phyloP scores from a whole-genome alignment of 257 asterid species.

The Ilex aquifolium region DNA sequence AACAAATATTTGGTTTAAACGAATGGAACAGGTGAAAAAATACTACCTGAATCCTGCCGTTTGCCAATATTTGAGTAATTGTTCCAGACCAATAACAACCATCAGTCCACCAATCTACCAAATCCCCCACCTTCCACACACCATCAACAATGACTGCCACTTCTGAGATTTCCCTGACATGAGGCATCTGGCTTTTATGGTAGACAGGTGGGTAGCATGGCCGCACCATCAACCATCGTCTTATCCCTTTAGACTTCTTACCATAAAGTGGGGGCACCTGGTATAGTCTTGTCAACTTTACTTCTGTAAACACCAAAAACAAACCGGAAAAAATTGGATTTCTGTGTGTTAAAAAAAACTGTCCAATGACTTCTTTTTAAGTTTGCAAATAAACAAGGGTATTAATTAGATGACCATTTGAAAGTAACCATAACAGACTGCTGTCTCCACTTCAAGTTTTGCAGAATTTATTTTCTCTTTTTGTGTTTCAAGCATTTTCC shows the following conservation, averaged over 20 bases:
- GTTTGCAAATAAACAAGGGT: too few species aligned
- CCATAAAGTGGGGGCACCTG: conserved; percentile 24
- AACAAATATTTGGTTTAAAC: too few species aligned
- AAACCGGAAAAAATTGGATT: conserved; percentile 2
- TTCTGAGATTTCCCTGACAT: conserved; percentile 27
- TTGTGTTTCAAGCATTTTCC: too few species aligned
- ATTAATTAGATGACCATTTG: too few species aligned
- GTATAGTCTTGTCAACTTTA: conserved; percentile 30
- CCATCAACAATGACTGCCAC: conserved; percentile 39
- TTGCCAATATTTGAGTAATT: conserved; percentile 34
- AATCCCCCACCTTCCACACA: conserved; percentile 72
- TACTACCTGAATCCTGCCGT: conserved; percentile 55
- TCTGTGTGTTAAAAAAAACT: too few species aligned
- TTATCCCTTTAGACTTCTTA: conserved; percentile 16
- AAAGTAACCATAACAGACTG: too few species aligned
- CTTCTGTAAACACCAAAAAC: conserved; percentile 35
- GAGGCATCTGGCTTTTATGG: conserved; percentile 24
- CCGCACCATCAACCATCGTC: conserved; percentile 47
- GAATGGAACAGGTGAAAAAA: neutral
- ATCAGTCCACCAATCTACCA: conserved; percentile 56
- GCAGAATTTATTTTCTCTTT: too few species aligned
- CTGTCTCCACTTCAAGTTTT: too few species aligned
- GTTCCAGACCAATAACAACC: conserved; percentile 68
- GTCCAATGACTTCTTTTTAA: too few species aligned
- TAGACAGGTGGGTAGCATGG: conserved; percentile 57